Evolutionary conservation across 2,329 filamentous ascomycete genomes (phyloP).

Genomic region (Hansfordia pulvinata): DNA sequence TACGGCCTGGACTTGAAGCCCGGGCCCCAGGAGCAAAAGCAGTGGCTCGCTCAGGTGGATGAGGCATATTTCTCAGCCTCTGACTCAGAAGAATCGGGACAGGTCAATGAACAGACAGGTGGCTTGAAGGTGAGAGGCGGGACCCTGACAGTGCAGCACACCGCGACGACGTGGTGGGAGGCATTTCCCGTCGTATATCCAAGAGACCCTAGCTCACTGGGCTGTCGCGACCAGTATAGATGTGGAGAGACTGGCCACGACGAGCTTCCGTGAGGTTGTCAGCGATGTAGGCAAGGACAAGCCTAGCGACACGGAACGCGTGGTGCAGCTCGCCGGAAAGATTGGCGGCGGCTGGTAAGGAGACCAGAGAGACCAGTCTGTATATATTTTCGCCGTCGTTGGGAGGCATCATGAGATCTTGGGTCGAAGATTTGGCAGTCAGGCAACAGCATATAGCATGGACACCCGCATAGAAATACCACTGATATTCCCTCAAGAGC

Average conservation of each 20-base stretch:
- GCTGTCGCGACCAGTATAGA: constrained; percentile 54
- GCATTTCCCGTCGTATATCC: constrained; percentile 53
- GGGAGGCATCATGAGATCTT: constrained; percentile 5
- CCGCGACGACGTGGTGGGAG: constrained; percentile 34
- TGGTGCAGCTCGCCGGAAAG: constrained; percentile 79
- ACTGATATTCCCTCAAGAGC: neutral
- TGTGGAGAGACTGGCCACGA: constrained; percentile 62
- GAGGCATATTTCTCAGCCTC: constrained; percentile 76
- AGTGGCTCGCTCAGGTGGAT: constrained; percentile 70
- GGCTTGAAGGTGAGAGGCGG: constrained; percentile 8
- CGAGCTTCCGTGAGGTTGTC: constrained; percentile 82
- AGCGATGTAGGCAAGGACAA: constrained; percentile 82
- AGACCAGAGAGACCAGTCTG: neutral
- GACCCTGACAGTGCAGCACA: constrained; percentile 14
- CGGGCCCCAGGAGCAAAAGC: constrained; percentile 69
- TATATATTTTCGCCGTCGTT: no score
- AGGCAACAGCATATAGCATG: constrained; percentile 10
- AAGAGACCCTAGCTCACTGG: constrained; percentile 65
- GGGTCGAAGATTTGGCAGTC: constrained; percentile 8
- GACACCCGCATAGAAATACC: constrained; percentile 2
- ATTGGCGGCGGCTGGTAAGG: constrained; percentile 84
- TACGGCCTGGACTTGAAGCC: constrained; percentile 38
- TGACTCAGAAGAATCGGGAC: constrained; percentile 16
- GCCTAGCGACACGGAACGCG: constrained; percentile 59
- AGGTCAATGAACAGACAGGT: constrained; percentile 12